phyloP scores from a whole-genome alignment of 2,329 filamentous ascomycete species.

The Clonostachys rhizophaga region DNA sequence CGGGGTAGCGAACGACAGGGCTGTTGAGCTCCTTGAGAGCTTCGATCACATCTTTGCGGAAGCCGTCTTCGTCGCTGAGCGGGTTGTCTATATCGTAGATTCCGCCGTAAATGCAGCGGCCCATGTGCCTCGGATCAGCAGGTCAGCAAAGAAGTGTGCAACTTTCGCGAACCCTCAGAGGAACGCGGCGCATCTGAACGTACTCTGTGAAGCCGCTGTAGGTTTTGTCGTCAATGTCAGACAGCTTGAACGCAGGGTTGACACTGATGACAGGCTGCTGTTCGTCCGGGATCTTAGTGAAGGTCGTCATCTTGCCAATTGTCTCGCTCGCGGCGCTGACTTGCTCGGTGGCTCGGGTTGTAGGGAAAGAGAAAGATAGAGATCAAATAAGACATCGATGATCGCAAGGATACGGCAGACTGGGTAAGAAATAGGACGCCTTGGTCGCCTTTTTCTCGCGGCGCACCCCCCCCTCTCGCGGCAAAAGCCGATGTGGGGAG shows the following conservation, averaged over 20 bases:
- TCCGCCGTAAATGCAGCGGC: constrained; percentile 81
- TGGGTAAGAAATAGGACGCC: too few species aligned
- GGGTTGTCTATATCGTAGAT: constrained; percentile 75
- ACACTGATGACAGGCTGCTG: constrained; percentile 61
- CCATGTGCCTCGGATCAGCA: constrained; percentile 64
- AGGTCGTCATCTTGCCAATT: constrained; percentile 58
- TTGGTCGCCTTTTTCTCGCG: too few species aligned
- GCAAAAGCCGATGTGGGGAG: too few species aligned
- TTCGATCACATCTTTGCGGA: constrained; percentile 73
- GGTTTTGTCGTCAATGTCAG: constrained; percentile 73
- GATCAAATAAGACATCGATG: too few species aligned
- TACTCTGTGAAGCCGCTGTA: constrained; percentile 85
- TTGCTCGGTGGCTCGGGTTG: too few species aligned
- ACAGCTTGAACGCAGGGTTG: constrained; percentile 59
- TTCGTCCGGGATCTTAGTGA: constrained; percentile 60
- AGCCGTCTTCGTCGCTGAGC: constrained; percentile 68
- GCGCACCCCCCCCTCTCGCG: too few species aligned
- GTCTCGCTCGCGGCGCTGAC: neutral
- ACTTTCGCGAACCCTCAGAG: neutral
- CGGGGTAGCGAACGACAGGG: constrained; percentile 76
- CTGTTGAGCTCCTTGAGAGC: constrained; percentile 70
- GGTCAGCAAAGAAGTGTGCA: constrained; percentile 1
- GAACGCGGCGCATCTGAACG: constrained; percentile 3
- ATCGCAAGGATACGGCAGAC: too few species aligned
- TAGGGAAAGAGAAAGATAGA: too few species aligned